Evolutionary conservation across 805 yeast species (phyloP).

Genomic region (Cyberlindnera euphorbiiphila): DNA sequence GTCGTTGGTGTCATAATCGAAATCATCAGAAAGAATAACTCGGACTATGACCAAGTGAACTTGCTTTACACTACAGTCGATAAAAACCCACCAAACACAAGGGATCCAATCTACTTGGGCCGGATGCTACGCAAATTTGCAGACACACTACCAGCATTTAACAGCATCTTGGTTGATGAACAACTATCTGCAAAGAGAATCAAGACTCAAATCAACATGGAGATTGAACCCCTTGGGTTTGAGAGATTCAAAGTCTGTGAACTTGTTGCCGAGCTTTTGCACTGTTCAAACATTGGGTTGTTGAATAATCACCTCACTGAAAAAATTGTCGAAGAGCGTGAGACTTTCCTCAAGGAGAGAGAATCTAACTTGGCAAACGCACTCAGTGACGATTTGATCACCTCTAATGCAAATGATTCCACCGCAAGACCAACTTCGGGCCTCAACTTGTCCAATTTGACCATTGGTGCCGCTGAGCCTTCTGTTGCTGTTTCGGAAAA

Average conservation of each 20-base stretch:
- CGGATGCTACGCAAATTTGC: slow-evolving; percentile 73
- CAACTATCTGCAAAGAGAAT: slow-evolving; percentile 27
- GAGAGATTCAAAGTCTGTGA: slow-evolving; percentile 92
- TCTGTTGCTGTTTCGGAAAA: slow-evolving; percentile 28
- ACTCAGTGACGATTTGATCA: slow-evolving; percentile 25
- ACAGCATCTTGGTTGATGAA: slow-evolving; percentile 38
- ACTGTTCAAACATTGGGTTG: slow-evolving; percentile 93
- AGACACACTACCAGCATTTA: slow-evolving; percentile 52
- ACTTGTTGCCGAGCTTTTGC: slow-evolving; percentile 87
- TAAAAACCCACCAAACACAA: slow-evolving; percentile 79
- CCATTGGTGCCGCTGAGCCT: slow-evolving; percentile 29
- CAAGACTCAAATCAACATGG: slow-evolving; percentile 46
- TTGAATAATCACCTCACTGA: slow-evolving; percentile 77
- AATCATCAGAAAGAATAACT: slow-evolving; percentile 88
- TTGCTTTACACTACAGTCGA: slow-evolving; percentile 70
- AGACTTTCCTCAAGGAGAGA: slow-evolving; percentile 46
- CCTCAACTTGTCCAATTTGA: slow-evolving; percentile 23
- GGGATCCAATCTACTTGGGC: slow-evolving; percentile 92
- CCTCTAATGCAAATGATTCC: slow-evolving; percentile 1
- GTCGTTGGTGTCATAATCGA: slow-evolving; percentile 93
- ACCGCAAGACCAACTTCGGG: slow-evolving; percentile 2
- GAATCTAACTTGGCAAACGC: slow-evolving; percentile 27
- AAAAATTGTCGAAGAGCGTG: slow-evolving; percentile 64
- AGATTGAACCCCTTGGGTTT: slow-evolving; percentile 81
- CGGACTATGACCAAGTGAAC: slow-evolving; percentile 88